A percentile compares a stretch with the other conserved stretches of the same genome.
Conservation (phyloP, 768 basidiomycete species). For the Termitomyces sp. region DNA sequence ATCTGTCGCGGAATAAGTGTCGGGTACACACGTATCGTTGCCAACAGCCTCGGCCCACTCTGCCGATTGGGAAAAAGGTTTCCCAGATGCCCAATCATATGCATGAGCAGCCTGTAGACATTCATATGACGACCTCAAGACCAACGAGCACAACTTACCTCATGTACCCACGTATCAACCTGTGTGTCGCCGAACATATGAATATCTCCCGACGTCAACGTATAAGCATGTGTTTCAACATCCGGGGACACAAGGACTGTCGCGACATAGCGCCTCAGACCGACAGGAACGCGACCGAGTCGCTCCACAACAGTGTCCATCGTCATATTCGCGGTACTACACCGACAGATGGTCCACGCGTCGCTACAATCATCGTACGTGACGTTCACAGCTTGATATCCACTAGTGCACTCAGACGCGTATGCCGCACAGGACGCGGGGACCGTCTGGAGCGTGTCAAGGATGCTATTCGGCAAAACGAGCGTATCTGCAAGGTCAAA, state of each 20-base stretch:
- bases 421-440: constrained; percentile 12
- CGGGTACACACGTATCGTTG: constrained; percentile 24
- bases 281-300: constrained; percentile 24
- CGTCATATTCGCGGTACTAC: constrained; percentile 21
- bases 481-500: constrained; percentile 16
- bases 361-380: constrained; percentile 23
- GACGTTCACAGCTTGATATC: constrained; percentile 19
- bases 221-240: constrained; percentile 20
- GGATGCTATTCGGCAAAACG: constrained; percentile 7
- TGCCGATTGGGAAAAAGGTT: constrained; percentile 13
- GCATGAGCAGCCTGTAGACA: constrained; percentile 21
- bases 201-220: constrained; percentile 24
- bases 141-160: constrained; percentile 15
- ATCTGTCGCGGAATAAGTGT: constrained; percentile 21
- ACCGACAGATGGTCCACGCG: constrained; percentile 22
- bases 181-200: constrained; percentile 23
- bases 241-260: constrained; percentile 17
- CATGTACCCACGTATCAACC: constrained; percentile 25
- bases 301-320: constrained; percentile 20
- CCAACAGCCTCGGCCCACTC: constrained; percentile 17
- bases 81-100: constrained; percentile 21
- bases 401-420: constrained; percentile 14
- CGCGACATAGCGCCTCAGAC: constrained; percentile 22
- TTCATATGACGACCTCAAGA: neutral
- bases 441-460: constrained; percentile 5